Base-by-base conservation (phyloP, 2,329 filamentous ascomycete genomes). In the Dactylella cylindrospora region DNA sequence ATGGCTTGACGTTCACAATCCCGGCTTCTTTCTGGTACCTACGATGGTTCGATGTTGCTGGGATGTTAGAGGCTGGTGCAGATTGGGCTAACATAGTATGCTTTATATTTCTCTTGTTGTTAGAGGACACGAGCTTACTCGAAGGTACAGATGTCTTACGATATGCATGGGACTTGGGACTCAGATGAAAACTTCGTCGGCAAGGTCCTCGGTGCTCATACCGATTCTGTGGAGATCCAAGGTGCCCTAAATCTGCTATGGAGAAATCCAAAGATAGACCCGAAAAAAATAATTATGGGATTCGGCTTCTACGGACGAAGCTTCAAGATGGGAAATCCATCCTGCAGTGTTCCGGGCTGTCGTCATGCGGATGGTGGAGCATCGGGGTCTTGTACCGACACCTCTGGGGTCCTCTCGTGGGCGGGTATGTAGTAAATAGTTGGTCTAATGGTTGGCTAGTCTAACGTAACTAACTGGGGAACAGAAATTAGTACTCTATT, bases 191-290 rank as follows among this genome's bases (percentile, higher is more conserved):
- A 45, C 41, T 45, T 45, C 15, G 41, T 45, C 6, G 41, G 41
- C 8, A 33, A 6, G 28, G 13, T 7, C 3, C 26, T 39, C 12
- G 6, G n/a, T 8, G 17, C 31, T 13, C 7, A 35, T 47, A 61
- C 49, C 13, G 47, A 53, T 61, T 51, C 47, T 23, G 32, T 41
- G 9, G 55, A 45, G 28, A 49, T 53, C 19, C 40, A 31, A 31
- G 13, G 28, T 31, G 68, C 66, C 3, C 39, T 72, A 2, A 67
- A 72, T 43, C 66, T 72, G 1, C 44, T 73, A 2, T 73, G 71
- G 72, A 57, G 65, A 39, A 60, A 64, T 19, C 40, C 25, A 38
- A 59, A 59, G 50, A 35, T 32, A 17, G 43, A 43, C n/a, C 43
- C 43, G 3, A 46, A 46, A 5, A 52, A 55, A 22, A 49, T 55